phyloP scores from a whole-genome alignment of 2,329 filamentous ascomycete genomes.

The Alternaria burnsii region DNA sequence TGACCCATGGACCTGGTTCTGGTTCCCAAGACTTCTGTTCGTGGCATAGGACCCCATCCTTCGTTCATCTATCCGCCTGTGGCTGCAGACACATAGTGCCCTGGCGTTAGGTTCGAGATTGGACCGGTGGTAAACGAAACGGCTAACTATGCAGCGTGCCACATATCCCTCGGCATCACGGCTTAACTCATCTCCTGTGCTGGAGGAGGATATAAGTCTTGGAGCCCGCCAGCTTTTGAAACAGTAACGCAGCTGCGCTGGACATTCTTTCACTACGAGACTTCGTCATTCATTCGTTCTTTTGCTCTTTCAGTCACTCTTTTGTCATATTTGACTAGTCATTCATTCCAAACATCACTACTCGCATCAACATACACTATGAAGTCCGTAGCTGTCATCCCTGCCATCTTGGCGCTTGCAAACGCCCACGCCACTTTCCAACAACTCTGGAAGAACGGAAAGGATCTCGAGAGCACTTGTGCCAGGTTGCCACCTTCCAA shows the following conservation, averaged over 20 bases:
- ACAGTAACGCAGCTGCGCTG: constrained; percentile 43
- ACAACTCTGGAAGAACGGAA: constrained; percentile 43
- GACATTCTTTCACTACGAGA: constrained; percentile 38
- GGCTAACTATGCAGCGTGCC: constrained; percentile 27
- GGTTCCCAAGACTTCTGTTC: constrained; percentile 12
- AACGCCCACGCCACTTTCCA: constrained; percentile 43
- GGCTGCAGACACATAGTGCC: constrained; percentile 30
- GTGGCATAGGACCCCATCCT: constrained; percentile 23
- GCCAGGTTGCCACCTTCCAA: constrained; percentile 38
- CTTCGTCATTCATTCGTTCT: constrained; percentile 24
- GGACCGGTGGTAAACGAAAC: constrained; percentile 40
- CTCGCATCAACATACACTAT: constrained; percentile 19
- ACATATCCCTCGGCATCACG: constrained; percentile 26
- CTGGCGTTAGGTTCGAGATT: constrained; percentile 28
- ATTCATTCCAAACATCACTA: constrained; percentile 26
- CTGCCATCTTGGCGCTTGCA: constrained; percentile 37
- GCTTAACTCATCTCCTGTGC: constrained; percentile 22
- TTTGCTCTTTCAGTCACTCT: constrained; percentile 34
- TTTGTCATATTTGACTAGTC: constrained; percentile 28
- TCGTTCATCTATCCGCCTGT: constrained; percentile 30
- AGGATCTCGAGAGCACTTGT: constrained; percentile 42
- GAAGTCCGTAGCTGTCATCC: constrained; percentile 40
- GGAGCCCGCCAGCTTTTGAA: constrained; percentile 11
- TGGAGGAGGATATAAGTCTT: constrained; percentile 31
- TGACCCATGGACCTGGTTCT: constrained; percentile 17